Evolutionary conservation across 2,329 filamentous ascomycete species (phyloP).

Genomic region (Nectriaceae sp.): DNA sequence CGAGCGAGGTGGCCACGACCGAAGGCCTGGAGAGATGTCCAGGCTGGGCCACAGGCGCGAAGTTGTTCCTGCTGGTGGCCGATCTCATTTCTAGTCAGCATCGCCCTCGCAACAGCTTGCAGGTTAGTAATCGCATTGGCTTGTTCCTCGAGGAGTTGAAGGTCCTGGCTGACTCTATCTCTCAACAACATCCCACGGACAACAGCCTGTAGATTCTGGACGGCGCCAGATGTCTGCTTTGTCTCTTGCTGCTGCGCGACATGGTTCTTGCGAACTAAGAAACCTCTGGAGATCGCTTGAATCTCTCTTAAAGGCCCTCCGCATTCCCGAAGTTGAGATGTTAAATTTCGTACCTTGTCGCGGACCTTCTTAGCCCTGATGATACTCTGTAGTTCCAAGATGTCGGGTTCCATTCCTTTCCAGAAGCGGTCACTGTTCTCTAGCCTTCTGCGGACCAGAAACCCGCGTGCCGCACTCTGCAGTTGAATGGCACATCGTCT

Average conservation of each 20-base stretch:
- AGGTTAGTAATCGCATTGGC: slow-evolving; percentile 54
- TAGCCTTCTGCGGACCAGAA: slow-evolving; percentile 67
- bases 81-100: slow-evolving; percentile 58
- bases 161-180: slow-evolving; percentile 54
- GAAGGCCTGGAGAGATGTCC: slow-evolving; percentile 46
- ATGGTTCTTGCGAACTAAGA: slow-evolving; percentile 61
- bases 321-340: slow-evolving; percentile 61
- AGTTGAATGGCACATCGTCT: slow-evolving; percentile 74
- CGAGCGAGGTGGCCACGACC: slow-evolving; percentile 52
- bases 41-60: slow-evolving; percentile 49
- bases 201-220: slow-evolving; percentile 64
- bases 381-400: slow-evolving; percentile 81
- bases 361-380: slow-evolving; percentile 69
- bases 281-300: slow-evolving; percentile 67
- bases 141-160: slow-evolving; percentile 53
- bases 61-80: slow-evolving; percentile 53
- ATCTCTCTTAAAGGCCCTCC: slow-evolving; percentile 66
- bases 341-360: slow-evolving; percentile 56
- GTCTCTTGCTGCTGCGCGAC: slow-evolving; percentile 58
- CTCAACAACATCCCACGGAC: slow-evolving; percentile 68
- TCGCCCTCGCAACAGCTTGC: slow-evolving; percentile 68
- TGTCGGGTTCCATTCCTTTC: slow-evolving; percentile 68
- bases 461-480: slow-evolving; percentile 77
- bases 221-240: slow-evolving; percentile 49
- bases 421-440: slow-evolving; percentile 65